phyloP scores from a whole-genome alignment of 2,329 filamentous ascomycete species.

The Thermochaetoides dissita region DNA sequence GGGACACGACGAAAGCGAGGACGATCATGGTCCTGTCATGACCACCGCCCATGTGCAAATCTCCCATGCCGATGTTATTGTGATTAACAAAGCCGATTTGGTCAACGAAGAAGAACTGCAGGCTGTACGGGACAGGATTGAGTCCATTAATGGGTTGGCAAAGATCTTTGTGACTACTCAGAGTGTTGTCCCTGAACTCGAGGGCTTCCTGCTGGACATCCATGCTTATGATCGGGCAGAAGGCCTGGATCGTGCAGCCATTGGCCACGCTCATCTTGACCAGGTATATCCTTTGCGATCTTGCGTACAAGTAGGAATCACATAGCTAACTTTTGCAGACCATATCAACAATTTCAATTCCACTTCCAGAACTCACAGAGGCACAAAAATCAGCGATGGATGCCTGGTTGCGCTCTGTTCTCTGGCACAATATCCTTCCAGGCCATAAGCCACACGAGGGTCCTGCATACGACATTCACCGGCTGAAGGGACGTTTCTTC shows the following conservation, averaged over 20 bases:
- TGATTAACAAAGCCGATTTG: slow-evolving; percentile 87
- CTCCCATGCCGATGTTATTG: slow-evolving; percentile 86
- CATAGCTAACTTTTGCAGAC: slow-evolving; percentile 35
- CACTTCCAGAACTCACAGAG: slow-evolving; percentile 44
- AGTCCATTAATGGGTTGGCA: slow-evolving; percentile 79
- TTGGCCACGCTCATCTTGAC: slow-evolving; percentile 84
- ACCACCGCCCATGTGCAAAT: slow-evolving; percentile 94
- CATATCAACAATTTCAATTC: slow-evolving; percentile 69
- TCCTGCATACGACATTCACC: slow-evolving; percentile 62
- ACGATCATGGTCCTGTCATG: slow-evolving; percentile 49
- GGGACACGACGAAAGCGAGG: slow-evolving; percentile 36
- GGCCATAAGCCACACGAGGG: slow-evolving; percentile 20
- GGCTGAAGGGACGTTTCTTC: slow-evolving; percentile 67
- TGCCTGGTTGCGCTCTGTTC: slow-evolving; percentile 63
- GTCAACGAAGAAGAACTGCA: slow-evolving; percentile 57
- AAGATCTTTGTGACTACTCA: slow-evolving; percentile 70
- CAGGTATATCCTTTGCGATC: slow-evolving; percentile 39
- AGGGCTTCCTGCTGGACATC: slow-evolving; percentile 76
- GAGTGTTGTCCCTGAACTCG: slow-evolving; percentile 65
- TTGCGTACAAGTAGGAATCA: not conserved
- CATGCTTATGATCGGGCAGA: slow-evolving; percentile 83
- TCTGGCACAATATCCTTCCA: slow-evolving; percentile 66
- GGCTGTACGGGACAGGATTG: slow-evolving; percentile 55
- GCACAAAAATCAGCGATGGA: slow-evolving; percentile 54
- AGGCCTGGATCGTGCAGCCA: slow-evolving; percentile 53